Percentiles rank a stretch among this genome's conserved stretches.
phyloP scores from a whole-genome alignment of 257 asterid genomes.

The Ilex aquifolium region DNA sequence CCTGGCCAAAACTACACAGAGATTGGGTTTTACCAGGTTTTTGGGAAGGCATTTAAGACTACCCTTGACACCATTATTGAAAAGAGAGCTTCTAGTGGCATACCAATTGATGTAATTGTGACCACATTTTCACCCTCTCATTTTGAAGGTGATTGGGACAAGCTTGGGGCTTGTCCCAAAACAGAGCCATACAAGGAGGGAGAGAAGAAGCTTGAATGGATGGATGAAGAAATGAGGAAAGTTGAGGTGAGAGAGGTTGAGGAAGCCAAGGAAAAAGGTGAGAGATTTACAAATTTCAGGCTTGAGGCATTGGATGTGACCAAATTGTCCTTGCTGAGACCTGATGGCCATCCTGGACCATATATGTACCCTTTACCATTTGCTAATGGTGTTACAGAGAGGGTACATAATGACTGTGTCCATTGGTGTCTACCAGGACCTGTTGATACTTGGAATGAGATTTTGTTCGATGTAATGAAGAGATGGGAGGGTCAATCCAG shows the following conservation, averaged over 20 bases:
- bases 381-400: conserved; percentile 46
- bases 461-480: conserved; percentile 48
- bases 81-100: conserved; percentile 8
- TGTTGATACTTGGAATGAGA: conserved; percentile 75
- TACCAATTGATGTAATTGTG: conserved; percentile 30
- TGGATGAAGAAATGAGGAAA: conserved; percentile 64
- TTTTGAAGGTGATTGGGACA: conserved; percentile 89
- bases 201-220: conserved; percentile 46
- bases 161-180: conserved; percentile 62
- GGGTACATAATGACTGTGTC: conserved; percentile 70
- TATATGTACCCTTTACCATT: conserved; percentile 70
- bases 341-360: conserved; percentile 91
- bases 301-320: conserved; percentile 62
- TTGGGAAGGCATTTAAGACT: conserved; percentile 43
- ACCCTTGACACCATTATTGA: conserved; percentile 28
- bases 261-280: conserved; percentile 27
- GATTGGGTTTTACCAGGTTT: conserved; percentile 51
- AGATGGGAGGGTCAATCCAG: conserved; percentile 18
- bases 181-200: conserved; percentile 37
- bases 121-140: conserved; percentile 74
- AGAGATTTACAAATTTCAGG: conserved; percentile 18
- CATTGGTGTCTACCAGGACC: conserved; percentile 98
- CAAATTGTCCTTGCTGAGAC: conserved; percentile 50
- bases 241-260: conserved; percentile 31
- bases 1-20: conserved; percentile 37